Conservation (phyloP, 1,139 yeast genomes). For the Candida labiduridarum region DNA sequence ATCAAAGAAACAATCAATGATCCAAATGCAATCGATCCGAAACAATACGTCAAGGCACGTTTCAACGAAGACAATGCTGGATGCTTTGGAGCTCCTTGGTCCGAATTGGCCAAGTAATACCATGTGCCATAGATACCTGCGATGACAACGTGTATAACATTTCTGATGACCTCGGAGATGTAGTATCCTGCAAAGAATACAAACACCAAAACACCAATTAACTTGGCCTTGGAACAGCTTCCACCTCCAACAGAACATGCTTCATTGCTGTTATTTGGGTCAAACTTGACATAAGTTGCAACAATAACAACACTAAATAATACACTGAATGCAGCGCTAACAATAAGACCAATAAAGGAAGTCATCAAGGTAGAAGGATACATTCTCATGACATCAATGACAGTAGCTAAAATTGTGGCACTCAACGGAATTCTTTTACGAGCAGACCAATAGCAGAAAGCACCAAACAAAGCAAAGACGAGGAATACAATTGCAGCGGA, state of each 20-base stretch:
- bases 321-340: slow-evolving; percentile 65
- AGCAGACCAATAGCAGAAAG: slow-evolving; percentile 75
- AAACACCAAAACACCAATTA: slow-evolving; percentile 68
- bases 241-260: slow-evolving; percentile 59
- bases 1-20: slow-evolving; percentile 78
- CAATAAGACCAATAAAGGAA: slow-evolving; percentile 64
- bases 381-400: slow-evolving; percentile 72
- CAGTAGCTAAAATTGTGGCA: slow-evolving; percentile 69
- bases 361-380: slow-evolving; percentile 71
- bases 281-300: slow-evolving; percentile 76
- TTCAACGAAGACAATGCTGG: slow-evolving; percentile 84
- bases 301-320: slow-evolving; percentile 70
- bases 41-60: slow-evolving; percentile 82
- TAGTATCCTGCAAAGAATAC: slow-evolving; percentile 86
- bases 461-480: slow-evolving; percentile 62
- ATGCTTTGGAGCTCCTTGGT: slow-evolving; percentile 77
- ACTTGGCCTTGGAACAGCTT: slow-evolving; percentile 62
- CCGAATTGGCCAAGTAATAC: slow-evolving; percentile 79
- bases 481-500: slow-evolving; percentile 80
- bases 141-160: slow-evolving; percentile 81
- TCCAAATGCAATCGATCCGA: slow-evolving; percentile 91
- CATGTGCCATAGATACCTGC: slow-evolving; percentile 90
- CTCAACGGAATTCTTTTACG: slow-evolving; percentile 72
- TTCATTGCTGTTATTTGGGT: slow-evolving; percentile 37
- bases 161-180: slow-evolving; percentile 81